Conservation (phyloP, 176 grass and related monocot genomes). For the Echinochloa phyllopogon region DNA sequence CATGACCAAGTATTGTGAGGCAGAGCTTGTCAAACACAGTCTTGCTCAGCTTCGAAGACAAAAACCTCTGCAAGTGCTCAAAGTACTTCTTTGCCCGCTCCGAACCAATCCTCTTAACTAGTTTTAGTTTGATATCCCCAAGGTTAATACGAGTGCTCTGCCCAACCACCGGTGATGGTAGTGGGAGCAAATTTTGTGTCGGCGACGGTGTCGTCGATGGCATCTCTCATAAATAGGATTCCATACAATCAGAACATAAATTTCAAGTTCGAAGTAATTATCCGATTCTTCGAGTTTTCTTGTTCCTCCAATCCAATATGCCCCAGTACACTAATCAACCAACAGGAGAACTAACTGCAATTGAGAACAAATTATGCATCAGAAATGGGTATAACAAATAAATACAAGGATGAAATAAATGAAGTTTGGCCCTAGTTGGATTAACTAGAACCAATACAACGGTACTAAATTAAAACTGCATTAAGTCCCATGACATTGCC, state of each 20-base stretch:
- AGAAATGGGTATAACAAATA: neutral
- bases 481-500: neutral
- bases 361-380: neutral
- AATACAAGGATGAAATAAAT: neutral
- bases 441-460: conserved; percentile 4
- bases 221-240: conserved; percentile 11
- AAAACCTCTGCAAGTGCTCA: conserved; percentile 55
- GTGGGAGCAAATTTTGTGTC: conserved; percentile 29
- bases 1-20: conserved; percentile 54
- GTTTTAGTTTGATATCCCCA: conserved; percentile 55
- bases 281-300: neutral
- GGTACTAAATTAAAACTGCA: neutral
- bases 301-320: conserved; percentile 7
- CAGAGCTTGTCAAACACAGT: conserved; percentile 58
- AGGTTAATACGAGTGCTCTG: conserved; percentile 62
- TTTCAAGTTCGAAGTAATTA: neutral
- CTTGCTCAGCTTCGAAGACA: conserved; percentile 62
- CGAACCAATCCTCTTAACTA: conserved; percentile 57
- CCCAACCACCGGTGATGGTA: conserved; percentile 36
- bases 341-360: conserved; percentile 26
- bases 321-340: neutral
- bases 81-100: conserved; percentile 63
- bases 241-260: conserved; percentile 26
- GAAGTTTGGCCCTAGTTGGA: neutral
- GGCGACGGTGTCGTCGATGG: conserved; percentile 17